Percentiles rank a stretch among this genome's conserved stretches.
Conservation (phyloP, 2,329 filamentous ascomycete genomes). For the Aspergillus persii region DNA sequence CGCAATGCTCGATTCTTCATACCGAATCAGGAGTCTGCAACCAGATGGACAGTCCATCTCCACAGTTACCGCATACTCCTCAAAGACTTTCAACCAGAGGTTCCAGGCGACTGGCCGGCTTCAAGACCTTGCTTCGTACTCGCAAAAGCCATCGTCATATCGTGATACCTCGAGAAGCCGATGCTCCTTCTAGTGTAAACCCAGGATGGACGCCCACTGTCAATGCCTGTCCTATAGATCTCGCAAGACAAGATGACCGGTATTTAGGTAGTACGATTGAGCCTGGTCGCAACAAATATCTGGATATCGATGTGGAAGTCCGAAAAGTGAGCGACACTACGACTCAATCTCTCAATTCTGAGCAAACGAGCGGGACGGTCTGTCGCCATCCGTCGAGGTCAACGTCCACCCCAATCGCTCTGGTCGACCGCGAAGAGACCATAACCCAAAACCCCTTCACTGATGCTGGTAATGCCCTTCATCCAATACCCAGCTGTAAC, state of each 20-base stretch:
- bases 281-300: background rate
- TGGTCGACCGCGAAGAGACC: slow-evolving; percentile 12
- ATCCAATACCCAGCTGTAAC: slow-evolving; percentile 11
- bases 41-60: background rate
- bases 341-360: slow-evolving; percentile 30
- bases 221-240: background rate
- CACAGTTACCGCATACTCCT: background rate
- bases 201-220: background rate
- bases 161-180: background rate
- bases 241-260: background rate
- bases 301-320: slow-evolving; percentile 7
- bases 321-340: slow-evolving; percentile 36
- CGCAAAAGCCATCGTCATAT: slow-evolving; percentile 12
- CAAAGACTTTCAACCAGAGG: slow-evolving; percentile 8
- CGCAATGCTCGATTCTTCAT: background rate
- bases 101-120: slow-evolving; percentile 13
- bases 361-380: slow-evolving; percentile 34
- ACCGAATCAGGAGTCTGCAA: background rate
- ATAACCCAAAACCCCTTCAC: slow-evolving; percentile 15
- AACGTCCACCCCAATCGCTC: slow-evolving; percentile 20
- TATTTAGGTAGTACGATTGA: background rate
- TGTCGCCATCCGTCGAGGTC: slow-evolving; percentile 32
- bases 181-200: background rate
- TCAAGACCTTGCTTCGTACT: slow-evolving; percentile 18
- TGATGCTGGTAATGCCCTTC: slow-evolving; percentile 11